Conservation (phyloP, 106 monocot species). For the Dendrobium officinale region DNA sequence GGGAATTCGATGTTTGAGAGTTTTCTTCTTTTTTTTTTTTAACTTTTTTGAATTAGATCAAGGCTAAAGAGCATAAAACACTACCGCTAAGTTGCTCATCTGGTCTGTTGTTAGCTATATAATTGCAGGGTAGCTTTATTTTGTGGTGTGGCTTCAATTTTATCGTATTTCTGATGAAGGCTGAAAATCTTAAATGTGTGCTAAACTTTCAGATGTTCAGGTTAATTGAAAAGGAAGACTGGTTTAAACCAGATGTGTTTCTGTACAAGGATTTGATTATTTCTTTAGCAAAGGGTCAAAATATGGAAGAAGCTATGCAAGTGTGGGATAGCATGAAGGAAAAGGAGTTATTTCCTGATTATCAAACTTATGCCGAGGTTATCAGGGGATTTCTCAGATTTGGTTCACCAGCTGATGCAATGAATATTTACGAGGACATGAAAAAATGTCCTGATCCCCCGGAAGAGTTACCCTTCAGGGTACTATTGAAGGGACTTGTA, state of each 20-base stretch:
- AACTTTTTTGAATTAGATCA: neutral
- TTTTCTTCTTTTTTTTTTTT: neutral
- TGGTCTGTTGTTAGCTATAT: neutral
- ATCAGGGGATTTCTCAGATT: constrained; percentile 86
- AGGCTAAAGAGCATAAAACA: neutral
- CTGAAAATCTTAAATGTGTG: neutral
- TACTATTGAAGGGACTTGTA: constrained; percentile 84
- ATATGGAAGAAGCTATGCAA: constrained; percentile 83
- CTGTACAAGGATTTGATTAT: constrained; percentile 91
- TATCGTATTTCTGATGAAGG: neutral
- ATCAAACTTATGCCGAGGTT: constrained; percentile 91
- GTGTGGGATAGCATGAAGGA: constrained; percentile 73
- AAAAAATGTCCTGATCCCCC: constrained; percentile 86
- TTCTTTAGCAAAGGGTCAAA: constrained; percentile 62
- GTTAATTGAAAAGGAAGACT: constrained; percentile 78
- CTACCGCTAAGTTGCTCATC: neutral
- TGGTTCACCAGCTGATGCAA: constrained; percentile 93
- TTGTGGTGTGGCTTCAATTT: neutral
- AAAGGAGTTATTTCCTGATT: constrained; percentile 75
- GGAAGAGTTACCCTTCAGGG: constrained; percentile 80
- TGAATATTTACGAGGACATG: constrained; percentile 99
- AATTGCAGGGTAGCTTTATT: neutral
- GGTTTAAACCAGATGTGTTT: constrained; percentile 92
- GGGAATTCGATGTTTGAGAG: neutral
- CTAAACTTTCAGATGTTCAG: constrained; percentile 59